These are phyloP conservation scores for Angomonas deanei DNA, from an alignment of 208 protist species.

Conservation along the genomic window DNA sequence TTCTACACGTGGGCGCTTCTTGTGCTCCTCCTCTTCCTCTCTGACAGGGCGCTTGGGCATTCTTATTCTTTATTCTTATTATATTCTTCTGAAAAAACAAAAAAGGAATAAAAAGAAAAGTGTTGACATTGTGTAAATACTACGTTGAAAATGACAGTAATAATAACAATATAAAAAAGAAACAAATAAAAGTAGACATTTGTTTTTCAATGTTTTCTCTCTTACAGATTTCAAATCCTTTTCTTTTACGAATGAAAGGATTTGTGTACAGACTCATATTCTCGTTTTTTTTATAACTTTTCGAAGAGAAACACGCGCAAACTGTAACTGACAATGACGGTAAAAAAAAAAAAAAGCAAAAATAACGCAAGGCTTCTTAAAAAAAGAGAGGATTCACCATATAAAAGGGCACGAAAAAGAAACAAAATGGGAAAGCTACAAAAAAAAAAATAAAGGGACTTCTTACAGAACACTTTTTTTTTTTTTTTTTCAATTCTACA, in stretches of 20 bases:
- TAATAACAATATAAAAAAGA: no score
- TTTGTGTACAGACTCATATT: no score
- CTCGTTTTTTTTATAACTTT: no score
- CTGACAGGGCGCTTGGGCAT: constrained; percentile 33
- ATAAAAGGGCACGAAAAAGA: constrained; percentile 1
- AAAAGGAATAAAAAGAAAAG: constrained; percentile 13
- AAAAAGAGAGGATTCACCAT: not conserved
- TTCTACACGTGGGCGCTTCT: constrained; percentile 15
- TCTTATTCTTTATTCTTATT: not conserved
- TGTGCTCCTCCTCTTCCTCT: constrained; percentile 31
- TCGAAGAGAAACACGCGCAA: no score
- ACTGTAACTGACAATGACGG: no score
- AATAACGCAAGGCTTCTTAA: no score
- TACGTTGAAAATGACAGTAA: no score
- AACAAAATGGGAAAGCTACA: constrained; percentile 6
- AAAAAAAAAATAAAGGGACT: not conserved
- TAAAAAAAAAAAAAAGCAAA: no score
- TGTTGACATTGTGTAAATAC: not conserved
- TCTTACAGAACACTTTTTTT: not conserved
- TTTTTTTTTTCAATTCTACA: constrained; percentile 18
- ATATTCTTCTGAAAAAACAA: constrained; percentile 7
- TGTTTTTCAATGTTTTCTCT: no score
- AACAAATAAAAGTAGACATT: no score
- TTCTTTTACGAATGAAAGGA: no score
- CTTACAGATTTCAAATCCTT: no score